Conservation (phyloP, 2,329 filamentous ascomycete species). For the Aspergillus quadricinctus region DNA sequence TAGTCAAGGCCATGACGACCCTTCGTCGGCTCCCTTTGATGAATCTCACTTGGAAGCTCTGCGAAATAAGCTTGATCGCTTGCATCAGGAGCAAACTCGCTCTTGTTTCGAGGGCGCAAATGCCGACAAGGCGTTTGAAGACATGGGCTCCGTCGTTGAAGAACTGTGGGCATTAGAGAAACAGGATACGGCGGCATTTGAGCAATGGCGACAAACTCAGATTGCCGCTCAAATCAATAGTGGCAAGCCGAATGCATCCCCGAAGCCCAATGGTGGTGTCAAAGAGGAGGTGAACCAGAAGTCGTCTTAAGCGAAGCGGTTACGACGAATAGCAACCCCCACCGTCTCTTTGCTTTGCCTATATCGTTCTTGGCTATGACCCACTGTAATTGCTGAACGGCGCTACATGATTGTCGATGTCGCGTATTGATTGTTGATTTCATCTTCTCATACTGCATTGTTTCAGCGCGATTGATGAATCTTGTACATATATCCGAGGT, state of each 20-base stretch:
- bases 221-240: slow-evolving; percentile 45
- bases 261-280: slow-evolving; percentile 5
- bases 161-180: slow-evolving; percentile 41
- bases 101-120: slow-evolving; percentile 36
- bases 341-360: background rate
- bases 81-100: slow-evolving; percentile 41
- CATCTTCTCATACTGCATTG: background rate
- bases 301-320: background rate
- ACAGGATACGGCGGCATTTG: slow-evolving; percentile 43
- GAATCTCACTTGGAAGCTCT: slow-evolving; percentile 44
- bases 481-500: background rate
- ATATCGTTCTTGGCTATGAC: background rate
- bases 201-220: slow-evolving; percentile 42
- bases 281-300: slow-evolving; percentile 1
- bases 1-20: slow-evolving; percentile 33
- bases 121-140: slow-evolving; percentile 38
- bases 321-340: background rate
- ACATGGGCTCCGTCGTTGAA: slow-evolving; percentile 43
- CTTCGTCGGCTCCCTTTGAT: slow-evolving; percentile 30
- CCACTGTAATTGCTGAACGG: background rate
- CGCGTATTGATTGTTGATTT: background rate
- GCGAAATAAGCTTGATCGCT: slow-evolving; percentile 39
- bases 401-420: background rate
- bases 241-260: slow-evolving; percentile 23
- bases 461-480: background rate